Base-by-base conservation (phyloP, 1,284 basidiomycete genomes). In the Ceratobasidium sp. region DNA sequence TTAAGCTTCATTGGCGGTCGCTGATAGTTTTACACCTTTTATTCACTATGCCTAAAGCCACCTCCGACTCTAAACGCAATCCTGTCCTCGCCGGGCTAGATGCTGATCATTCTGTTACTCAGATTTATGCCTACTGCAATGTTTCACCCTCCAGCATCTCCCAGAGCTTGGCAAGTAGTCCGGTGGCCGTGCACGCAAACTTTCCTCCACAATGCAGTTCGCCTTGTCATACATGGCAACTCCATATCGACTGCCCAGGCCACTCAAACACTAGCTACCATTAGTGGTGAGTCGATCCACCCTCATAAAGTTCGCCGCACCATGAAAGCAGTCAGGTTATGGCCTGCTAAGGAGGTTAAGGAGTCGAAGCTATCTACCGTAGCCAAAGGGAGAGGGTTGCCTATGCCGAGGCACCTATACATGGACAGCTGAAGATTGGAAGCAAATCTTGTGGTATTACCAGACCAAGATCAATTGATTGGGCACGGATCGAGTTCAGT, bases 391-490 rank as follows among this genome's bases (percentile, higher is more conserved):
- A 75, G 22, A 22, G 49, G 1, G 19, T 75, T 56, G 61, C 61
- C 9, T 75, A 65, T 75, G 71, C 61, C 51, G 2, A 13, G 19
- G 71, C 71, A n/a, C 75, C 68, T 34, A 1, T 44, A 37, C 25
- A 75, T 49, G 71, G 59, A 75, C 54, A 2, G 2, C 54, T 6
- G 70, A 49, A 4, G 59, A 74, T 34, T 74, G 70, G 70, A 29
- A 34, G 32, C 40, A 40, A 2, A 37, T 70, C 22, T 11, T 70
- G 2, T 70, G 68, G 68, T 70, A 54, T 9, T 54, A 59, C 11
- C 5, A 70, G 68, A 70, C 68, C 22, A 70, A 70, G n/a, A 25
- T 73, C n/a, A 73, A 73, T 34, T 25, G 70, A 7, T n/a, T 62
- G 22, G 56, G 59, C 44, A 62, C 46, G 52, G 70, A 73, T 62